Conservation (phyloP, 1,284 basidiomycete genomes). For the Ganoderma multipileum region DNA sequence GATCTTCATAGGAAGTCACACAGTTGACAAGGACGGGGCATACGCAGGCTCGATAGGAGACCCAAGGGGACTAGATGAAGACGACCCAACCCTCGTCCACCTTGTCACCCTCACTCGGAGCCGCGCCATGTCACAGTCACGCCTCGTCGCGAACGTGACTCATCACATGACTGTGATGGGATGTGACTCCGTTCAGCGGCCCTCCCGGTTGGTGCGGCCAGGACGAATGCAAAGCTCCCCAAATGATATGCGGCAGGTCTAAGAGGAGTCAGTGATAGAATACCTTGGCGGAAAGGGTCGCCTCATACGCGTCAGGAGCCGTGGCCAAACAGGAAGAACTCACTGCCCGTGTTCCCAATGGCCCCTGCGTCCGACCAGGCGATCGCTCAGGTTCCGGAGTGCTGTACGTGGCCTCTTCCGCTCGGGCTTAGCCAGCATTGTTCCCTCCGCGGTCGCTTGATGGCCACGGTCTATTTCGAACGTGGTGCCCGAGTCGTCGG, state of each 20-base stretch:
- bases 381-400: not conserved
- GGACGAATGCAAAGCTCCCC: not conserved
- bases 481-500: not conserved
- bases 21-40: not conserved
- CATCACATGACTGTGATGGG: slow-evolving; percentile 12
- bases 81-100: not conserved
- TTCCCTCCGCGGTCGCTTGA: not conserved
- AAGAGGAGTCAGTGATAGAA: not conserved
- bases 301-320: not conserved
- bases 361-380: too few relatives aligned
- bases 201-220: not conserved
- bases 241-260: not conserved
- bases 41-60: slow-evolving; percentile 5
- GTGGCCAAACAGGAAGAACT: not conserved
- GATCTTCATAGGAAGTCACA: slow-evolving; percentile 11
- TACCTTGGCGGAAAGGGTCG: not conserved
- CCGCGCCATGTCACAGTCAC: slow-evolving; percentile 8
- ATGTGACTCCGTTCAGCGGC: not conserved
- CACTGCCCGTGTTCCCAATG: not conserved
- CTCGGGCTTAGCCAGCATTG: not conserved
- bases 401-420: not conserved
- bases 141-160: slow-evolving; percentile 16
- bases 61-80: slow-evolving; percentile 21
- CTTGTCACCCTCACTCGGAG: not conserved
- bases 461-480: not conserved